These are phyloP conservation scores for Emericellopsis cladophorae DNA, from an alignment of 2,329 filamentous ascomycete genomes.

Conservation along the genomic window DNA sequence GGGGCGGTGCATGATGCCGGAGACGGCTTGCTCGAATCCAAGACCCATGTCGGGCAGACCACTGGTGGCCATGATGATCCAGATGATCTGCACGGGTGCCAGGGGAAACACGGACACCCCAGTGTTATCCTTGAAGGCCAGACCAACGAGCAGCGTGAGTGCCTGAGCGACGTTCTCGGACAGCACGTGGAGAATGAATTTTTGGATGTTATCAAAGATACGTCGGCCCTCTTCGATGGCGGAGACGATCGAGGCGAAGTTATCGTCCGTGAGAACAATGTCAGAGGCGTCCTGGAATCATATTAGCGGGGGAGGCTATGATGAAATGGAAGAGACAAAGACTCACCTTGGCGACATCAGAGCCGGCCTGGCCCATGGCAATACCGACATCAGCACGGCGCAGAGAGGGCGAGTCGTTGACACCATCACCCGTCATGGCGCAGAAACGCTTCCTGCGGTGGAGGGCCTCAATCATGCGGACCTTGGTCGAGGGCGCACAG, in stretches of 20 bases:
- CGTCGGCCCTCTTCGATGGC: slow-evolving; percentile 60
- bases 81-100: slow-evolving; percentile 64
- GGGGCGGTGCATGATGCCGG: slow-evolving; percentile 56
- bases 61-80: slow-evolving; percentile 73
- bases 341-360: slow-evolving; percentile 44
- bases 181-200: slow-evolving; percentile 58
- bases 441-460: slow-evolving; percentile 53
- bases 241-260: slow-evolving; percentile 60
- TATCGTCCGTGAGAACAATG: slow-evolving; percentile 60
- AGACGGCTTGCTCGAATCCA: slow-evolving; percentile 57
- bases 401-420: slow-evolving; percentile 61
- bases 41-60: slow-evolving; percentile 67
- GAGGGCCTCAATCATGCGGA: slow-evolving; percentile 62
- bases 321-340: not conserved
- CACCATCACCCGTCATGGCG: slow-evolving; percentile 65
- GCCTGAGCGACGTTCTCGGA: slow-evolving; percentile 63
- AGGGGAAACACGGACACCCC: slow-evolving; percentile 67
- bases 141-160: slow-evolving; percentile 54
- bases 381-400: slow-evolving; percentile 61
- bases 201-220: slow-evolving; percentile 67
- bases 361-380: slow-evolving; percentile 50
- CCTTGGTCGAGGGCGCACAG: slow-evolving; percentile 58
- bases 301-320: not conserved
- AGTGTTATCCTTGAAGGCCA: slow-evolving; percentile 69
- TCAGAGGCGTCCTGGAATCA: slow-evolving; percentile 37